Conservation (phyloP, 2,329 filamentous ascomycete species). For the Neurospora sp. region DNA sequence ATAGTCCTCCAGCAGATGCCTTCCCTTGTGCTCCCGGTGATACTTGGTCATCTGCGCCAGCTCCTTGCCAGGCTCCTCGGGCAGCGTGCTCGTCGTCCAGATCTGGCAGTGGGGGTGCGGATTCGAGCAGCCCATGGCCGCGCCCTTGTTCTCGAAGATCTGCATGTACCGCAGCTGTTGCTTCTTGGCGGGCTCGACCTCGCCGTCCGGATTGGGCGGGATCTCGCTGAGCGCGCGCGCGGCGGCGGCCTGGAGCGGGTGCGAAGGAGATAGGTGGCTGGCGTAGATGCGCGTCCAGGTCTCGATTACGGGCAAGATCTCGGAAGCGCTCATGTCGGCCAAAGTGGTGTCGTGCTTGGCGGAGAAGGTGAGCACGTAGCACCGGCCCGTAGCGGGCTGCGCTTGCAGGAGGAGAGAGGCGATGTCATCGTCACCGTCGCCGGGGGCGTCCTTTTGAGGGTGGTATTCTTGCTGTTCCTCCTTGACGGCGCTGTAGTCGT, state of each 20-base stretch:
- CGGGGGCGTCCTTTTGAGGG: conserved; percentile 23
- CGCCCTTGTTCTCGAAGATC: conserved; percentile 98
- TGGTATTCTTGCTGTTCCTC: conserved; percentile 78
- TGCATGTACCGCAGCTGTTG: conserved; percentile 94
- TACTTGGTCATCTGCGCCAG: conserved; percentile 72
- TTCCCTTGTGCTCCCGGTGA: conserved; percentile 52
- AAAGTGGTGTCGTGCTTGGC: conserved; percentile 84
- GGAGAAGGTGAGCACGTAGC: conserved; percentile 94
- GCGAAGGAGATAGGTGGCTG: conserved; percentile 64
- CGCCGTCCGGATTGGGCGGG: conserved; percentile 25
- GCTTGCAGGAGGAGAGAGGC: conserved; percentile 70
- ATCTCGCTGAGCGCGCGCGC: conserved; percentile 25
- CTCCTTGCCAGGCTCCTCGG: conserved; percentile 80
- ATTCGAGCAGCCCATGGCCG: conserved; percentile 97
- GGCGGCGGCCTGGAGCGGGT: conserved; percentile 44
- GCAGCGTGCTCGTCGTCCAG: conserved; percentile 86
- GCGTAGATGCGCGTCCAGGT: conserved; percentile 91
- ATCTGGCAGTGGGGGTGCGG: conserved; percentile 95
- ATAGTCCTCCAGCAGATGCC: conserved; percentile 78
- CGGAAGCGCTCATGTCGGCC: conserved; percentile 68
- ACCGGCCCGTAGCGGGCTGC: conserved; percentile 83
- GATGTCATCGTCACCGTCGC: conserved; percentile 35
- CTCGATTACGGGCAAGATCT: conserved; percentile 75
- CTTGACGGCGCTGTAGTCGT: conserved; percentile 96
- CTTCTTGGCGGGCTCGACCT: conserved; percentile 40